These are phyloP conservation scores for Sclerotiophoma versabilis DNA, from an alignment of 2,329 filamentous ascomycete species.

Conservation along the genomic window DNA sequence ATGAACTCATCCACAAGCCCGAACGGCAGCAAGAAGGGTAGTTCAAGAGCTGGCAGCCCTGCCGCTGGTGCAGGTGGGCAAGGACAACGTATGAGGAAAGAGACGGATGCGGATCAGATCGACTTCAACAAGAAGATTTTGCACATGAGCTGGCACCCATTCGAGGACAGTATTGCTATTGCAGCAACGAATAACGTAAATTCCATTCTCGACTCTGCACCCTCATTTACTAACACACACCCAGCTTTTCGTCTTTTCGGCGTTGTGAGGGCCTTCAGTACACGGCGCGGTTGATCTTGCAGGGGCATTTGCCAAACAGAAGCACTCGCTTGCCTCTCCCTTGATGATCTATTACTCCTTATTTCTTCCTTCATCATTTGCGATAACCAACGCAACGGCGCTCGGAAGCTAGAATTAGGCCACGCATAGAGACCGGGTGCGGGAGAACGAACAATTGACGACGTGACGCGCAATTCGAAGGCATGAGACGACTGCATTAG, in stretches of 20 bases:
- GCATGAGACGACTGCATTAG: slow-evolving; percentile 35
- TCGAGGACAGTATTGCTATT: slow-evolving; percentile 99
- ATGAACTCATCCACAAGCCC: slow-evolving; percentile 85
- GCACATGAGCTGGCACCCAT: slow-evolving; percentile 99
- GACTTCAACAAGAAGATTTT: slow-evolving; percentile 99
- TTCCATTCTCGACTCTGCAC: slow-evolving; percentile 21
- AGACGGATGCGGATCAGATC: slow-evolving; percentile 98
- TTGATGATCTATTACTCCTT: slow-evolving; percentile 39
- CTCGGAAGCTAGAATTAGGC: slow-evolving; percentile 41
- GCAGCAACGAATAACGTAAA: slow-evolving; percentile 99
- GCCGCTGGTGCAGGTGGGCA: slow-evolving; percentile 74
- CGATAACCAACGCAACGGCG: slow-evolving; percentile 35
- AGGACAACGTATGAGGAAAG: slow-evolving; percentile 95
- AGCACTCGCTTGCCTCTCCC: slow-evolving; percentile 34
- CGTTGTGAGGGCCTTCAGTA: slow-evolving; percentile 52
- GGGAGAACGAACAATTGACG: slow-evolving; percentile 35
- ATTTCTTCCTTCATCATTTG: slow-evolving; percentile 38
- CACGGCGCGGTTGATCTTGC: slow-evolving; percentile 32
- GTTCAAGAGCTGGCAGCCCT: slow-evolving; percentile 87
- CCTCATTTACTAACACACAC: slow-evolving; percentile 15
- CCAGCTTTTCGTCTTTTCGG: slow-evolving; percentile 64
- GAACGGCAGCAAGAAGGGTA: slow-evolving; percentile 80
- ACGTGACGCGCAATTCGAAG: slow-evolving; percentile 37
- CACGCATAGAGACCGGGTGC: slow-evolving; percentile 32
- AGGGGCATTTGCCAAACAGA: slow-evolving; percentile 39